A percentile compares a stretch with the other conserved stretches of the same genome.
These are phyloP conservation scores for Claviceps quebecensis DNA, from an alignment of 2,329 filamentous ascomycete species.

Conservation along the genomic window DNA sequence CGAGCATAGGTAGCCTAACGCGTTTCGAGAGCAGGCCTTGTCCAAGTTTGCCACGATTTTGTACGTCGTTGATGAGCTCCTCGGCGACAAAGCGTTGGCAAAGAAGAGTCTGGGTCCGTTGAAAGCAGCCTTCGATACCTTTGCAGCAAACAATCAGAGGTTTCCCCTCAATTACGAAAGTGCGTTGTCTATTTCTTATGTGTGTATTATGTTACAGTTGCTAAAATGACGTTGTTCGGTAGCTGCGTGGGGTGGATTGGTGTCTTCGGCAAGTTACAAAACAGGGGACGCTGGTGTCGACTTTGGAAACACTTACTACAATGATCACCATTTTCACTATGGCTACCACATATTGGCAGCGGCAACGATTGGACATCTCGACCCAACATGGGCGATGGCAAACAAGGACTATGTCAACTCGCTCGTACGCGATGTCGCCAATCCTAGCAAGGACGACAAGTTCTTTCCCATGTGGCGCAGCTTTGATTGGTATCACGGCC, in stretches of 20 bases:
- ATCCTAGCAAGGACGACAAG: conserved; percentile 54
- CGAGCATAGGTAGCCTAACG: neutral
- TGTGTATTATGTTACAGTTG: neutral
- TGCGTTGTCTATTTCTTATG: conserved; percentile 19
- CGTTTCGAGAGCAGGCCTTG: conserved; percentile 34
- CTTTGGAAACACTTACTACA: conserved; percentile 84
- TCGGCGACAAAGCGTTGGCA: conserved; percentile 43
- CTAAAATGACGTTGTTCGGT: neutral
- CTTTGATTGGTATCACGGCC: conserved; percentile 92
- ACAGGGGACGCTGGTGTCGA: conserved; percentile 58
- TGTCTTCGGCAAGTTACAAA: conserved; percentile 59
- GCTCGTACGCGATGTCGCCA: conserved; percentile 70
- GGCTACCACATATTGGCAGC: conserved; percentile 84
- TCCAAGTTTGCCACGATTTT: conserved; percentile 63
- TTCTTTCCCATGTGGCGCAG: conserved; percentile 69
- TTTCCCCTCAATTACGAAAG: conserved; percentile 52
- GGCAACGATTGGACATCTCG: conserved; percentile 67
- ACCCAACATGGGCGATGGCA: conserved; percentile 55
- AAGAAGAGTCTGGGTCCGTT: conserved; percentile 44
- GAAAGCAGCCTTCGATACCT: conserved; percentile 52
- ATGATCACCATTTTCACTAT: conserved; percentile 63
- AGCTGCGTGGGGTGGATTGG: conserved; percentile 65
- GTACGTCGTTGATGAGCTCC: conserved; percentile 49
- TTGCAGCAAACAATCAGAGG: conserved; percentile 53
- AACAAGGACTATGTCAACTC: conserved; percentile 74